A percentile compares a stretch with the other conserved stretches of the same genome.
phyloP scores from a whole-genome alignment of 768 basidiomycete species.

The Inosperma sp. region DNA sequence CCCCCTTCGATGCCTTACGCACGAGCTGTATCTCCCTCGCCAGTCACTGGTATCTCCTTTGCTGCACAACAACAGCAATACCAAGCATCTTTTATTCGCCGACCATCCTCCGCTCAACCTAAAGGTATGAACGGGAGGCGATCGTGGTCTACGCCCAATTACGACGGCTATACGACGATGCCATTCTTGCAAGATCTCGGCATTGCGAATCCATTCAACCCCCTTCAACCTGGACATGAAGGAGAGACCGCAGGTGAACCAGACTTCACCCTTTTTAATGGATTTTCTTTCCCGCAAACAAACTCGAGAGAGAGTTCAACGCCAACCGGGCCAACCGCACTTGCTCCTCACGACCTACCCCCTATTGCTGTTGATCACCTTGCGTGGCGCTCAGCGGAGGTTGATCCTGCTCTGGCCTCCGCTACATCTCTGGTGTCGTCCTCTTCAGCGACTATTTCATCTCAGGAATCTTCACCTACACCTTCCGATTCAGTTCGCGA shows the following conservation, averaged over 20 bases:
- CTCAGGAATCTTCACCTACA: neutral
- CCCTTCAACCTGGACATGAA: neutral
- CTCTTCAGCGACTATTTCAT: neutral
- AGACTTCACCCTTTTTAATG: slow-evolving; percentile 6
- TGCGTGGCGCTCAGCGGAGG: neutral
- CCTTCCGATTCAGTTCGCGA: slow-evolving; percentile 1
- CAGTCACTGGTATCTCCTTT: slow-evolving; percentile 12
- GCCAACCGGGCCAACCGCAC: neutral
- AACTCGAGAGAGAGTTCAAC: neutral
- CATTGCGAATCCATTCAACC: neutral
- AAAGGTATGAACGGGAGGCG: neutral
- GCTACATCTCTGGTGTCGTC: neutral
- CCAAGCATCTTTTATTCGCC: slow-evolving; percentile 8
- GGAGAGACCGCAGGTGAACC: slow-evolving; percentile 10
- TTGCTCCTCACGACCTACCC: neutral
- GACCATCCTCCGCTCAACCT: slow-evolving; percentile 7
- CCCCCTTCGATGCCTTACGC: slow-evolving; percentile 42
- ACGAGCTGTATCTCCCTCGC: slow-evolving; percentile 11
- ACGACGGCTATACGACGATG: slow-evolving; percentile 8
- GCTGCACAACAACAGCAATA: slow-evolving; percentile 7
- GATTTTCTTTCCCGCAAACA: slow-evolving; percentile 2
- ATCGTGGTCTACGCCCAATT: slow-evolving; percentile 8
- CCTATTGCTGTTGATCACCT: neutral
- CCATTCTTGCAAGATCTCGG: slow-evolving; percentile 2
- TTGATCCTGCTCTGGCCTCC: neutral